phyloP scores from a whole-genome alignment of 768 basidiomycete species.

The Piloderma croceum region DNA sequence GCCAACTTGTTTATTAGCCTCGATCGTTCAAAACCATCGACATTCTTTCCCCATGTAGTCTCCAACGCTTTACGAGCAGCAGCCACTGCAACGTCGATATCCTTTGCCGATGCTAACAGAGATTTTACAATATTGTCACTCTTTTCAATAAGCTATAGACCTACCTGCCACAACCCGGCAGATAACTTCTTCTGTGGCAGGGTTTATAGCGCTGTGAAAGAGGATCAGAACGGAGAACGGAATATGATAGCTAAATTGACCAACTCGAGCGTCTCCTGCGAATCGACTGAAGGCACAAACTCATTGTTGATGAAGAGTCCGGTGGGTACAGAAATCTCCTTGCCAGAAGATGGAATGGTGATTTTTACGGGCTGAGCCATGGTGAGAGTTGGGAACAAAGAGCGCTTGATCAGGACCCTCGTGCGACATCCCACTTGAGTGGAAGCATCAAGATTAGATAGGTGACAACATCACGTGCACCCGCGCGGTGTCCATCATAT shows the following conservation, averaged over 20 bases:
- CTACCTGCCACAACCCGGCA: slow-evolving; percentile 63
- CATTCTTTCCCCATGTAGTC: slow-evolving; percentile 85
- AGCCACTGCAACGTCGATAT: slow-evolving; percentile 79
- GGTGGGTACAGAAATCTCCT: slow-evolving; percentile 60
- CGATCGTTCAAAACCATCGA: slow-evolving; percentile 77
- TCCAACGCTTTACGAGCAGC: slow-evolving; percentile 81
- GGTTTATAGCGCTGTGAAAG: slow-evolving; percentile 63
- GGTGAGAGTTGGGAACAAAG: neutral
- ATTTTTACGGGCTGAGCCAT: neutral
- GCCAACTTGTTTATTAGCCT: slow-evolving; percentile 80
- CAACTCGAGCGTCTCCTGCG: slow-evolving; percentile 58
- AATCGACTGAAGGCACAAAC: slow-evolving; percentile 74
- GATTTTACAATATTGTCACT: neutral
- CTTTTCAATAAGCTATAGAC: neutral
- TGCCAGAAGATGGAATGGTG: slow-evolving; percentile 12
- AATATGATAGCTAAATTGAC: slow-evolving; percentile 16
- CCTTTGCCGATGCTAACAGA: slow-evolving; percentile 54
- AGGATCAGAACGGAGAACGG: slow-evolving; percentile 12
- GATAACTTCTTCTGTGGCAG: slow-evolving; percentile 71
- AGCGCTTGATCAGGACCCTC: no score
- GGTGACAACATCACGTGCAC: no score
- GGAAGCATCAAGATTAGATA: no score
- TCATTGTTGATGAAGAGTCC: slow-evolving; percentile 91
- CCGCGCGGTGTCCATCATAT: no score
- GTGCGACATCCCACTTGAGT: no score